Evolutionary conservation across 768 basidiomycete genomes (phyloP).

Genomic region (Leccinum arenicola): DNA sequence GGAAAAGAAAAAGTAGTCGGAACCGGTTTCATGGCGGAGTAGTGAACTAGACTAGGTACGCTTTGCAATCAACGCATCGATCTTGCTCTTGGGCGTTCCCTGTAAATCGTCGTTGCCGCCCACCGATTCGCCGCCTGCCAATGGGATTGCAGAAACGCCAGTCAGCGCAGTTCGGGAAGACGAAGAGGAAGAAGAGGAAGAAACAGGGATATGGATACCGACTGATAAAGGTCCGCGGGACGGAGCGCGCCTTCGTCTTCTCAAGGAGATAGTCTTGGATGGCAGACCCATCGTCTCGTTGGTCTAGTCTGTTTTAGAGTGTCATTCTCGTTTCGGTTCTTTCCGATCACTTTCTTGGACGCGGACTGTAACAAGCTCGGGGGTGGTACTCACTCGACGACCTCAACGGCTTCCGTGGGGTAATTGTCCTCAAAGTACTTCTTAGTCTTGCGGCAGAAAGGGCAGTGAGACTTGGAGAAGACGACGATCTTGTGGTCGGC

Average conservation of each 20-base stretch:
- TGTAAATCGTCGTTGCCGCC: slow-evolving; percentile 25
- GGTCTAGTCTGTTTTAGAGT: slow-evolving; percentile 45
- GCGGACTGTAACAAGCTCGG: background rate
- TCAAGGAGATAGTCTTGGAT: slow-evolving; percentile 65
- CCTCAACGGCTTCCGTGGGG: slow-evolving; percentile 34
- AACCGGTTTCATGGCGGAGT: too few relatives aligned
- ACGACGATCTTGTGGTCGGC: slow-evolving; percentile 49
- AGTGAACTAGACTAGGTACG: background rate
- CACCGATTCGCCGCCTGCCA: slow-evolving; percentile 17
- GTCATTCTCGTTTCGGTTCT: background rate
- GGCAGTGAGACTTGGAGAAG: slow-evolving; percentile 61
- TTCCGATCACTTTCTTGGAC: background rate
- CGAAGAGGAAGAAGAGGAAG: background rate
- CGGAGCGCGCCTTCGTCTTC: slow-evolving; percentile 68
- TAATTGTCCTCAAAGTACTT: slow-evolving; percentile 40
- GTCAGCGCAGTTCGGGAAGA: background rate
- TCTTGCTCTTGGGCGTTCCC: background rate
- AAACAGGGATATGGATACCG: slow-evolving; percentile 13
- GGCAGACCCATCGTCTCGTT: slow-evolving; percentile 49
- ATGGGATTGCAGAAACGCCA: background rate
- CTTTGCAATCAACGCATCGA: slow-evolving; percentile 14
- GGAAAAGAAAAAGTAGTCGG: background rate
- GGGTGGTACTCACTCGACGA: slow-evolving; percentile 45
- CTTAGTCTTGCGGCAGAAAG: slow-evolving; percentile 51
- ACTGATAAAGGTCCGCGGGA: slow-evolving; percentile 81